A percentile compares a stretch with the other conserved stretches of the same genome.
Conservation (phyloP, 116 monocot species). For the Zostera marina region DNA sequence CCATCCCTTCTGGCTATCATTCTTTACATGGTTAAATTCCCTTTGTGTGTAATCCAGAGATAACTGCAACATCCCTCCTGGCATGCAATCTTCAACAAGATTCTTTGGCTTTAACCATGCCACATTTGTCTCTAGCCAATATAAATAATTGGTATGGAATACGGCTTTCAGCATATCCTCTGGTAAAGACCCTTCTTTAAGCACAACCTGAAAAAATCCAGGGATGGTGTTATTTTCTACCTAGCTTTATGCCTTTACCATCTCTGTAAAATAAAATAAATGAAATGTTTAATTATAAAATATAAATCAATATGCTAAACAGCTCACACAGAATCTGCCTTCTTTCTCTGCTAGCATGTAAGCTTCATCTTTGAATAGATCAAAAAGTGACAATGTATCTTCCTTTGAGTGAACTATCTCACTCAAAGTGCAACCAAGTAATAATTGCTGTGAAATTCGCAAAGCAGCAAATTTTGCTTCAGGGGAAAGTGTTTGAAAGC, state of each 20-base stretch:
- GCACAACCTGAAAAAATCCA: conserved; percentile 36
- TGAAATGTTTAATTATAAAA: too few species aligned
- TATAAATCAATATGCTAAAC: too few species aligned
- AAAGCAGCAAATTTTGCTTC: conserved; percentile 74
- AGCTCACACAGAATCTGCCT: conserved; percentile 53
- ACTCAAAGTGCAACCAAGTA: conserved; percentile 69
- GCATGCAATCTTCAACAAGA: conserved; percentile 43
- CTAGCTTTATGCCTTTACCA: too few species aligned
- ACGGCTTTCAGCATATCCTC: conserved; percentile 92
- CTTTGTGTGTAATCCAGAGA: conserved; percentile 69
- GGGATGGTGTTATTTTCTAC: too few species aligned
- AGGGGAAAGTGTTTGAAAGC: conserved; percentile 27
- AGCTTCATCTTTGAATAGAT: conserved; percentile 63
- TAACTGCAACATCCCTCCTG: conserved; percentile 62
- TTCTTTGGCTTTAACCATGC: conserved; percentile 25
- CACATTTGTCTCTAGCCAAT: conserved; percentile 80
- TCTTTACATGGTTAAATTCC: conserved; percentile 52
- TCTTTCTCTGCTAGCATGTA: conserved; percentile 45
- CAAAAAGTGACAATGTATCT: conserved; percentile 55
- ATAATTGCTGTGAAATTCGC: conserved; percentile 37
- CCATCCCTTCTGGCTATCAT: conserved; percentile 33
- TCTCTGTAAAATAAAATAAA: background rate
- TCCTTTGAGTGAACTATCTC: conserved; percentile 46
- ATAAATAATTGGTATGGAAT: conserved; percentile 79
- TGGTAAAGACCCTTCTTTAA: conserved; percentile 59